phyloP scores from a whole-genome alignment of 129 eudicot species.

The Centella asiatica region DNA sequence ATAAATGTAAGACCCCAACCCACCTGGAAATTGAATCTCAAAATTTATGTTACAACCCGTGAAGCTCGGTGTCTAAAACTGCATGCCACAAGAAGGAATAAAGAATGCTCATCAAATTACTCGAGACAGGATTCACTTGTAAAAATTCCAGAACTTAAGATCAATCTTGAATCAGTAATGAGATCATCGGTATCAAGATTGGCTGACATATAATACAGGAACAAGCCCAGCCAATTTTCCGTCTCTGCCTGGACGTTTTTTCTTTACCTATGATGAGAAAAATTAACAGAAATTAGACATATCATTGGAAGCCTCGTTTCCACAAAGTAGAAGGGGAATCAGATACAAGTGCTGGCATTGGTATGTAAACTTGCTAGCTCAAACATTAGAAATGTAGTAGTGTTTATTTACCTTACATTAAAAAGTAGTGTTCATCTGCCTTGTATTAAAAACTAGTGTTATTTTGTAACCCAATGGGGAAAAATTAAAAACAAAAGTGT shows the following conservation, averaged over 20 bases:
- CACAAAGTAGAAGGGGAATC: not conserved
- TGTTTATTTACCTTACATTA: no score
- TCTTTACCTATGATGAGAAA: constrained; percentile 62
- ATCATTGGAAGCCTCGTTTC: not conserved
- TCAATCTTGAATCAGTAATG: not conserved
- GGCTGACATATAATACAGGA: constrained; percentile 84
- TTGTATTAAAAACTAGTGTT: no score
- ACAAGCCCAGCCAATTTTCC: constrained; percentile 95
- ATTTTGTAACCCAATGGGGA: no score
- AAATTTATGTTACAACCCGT: no score
- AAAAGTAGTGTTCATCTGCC: no score
- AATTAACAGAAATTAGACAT: constrained; percentile 15
- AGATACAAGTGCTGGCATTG: no score
- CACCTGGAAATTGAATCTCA: not conserved
- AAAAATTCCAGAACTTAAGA: not conserved
- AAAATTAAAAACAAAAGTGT: no score
- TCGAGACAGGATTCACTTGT: not conserved
- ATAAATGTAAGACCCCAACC: no score
- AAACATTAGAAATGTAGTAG: no score
- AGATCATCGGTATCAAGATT: constrained; percentile 30
- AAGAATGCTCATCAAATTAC: not conserved
- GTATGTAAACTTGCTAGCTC: no score
- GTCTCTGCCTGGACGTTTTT: constrained; percentile 86
- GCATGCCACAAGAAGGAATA: not conserved
- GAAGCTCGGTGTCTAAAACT: not conserved